A percentile compares a stretch with the other conserved stretches of the same genome.
Conservation (phyloP, 2,329 filamentous ascomycete genomes). For the Aspergillus sp. region DNA sequence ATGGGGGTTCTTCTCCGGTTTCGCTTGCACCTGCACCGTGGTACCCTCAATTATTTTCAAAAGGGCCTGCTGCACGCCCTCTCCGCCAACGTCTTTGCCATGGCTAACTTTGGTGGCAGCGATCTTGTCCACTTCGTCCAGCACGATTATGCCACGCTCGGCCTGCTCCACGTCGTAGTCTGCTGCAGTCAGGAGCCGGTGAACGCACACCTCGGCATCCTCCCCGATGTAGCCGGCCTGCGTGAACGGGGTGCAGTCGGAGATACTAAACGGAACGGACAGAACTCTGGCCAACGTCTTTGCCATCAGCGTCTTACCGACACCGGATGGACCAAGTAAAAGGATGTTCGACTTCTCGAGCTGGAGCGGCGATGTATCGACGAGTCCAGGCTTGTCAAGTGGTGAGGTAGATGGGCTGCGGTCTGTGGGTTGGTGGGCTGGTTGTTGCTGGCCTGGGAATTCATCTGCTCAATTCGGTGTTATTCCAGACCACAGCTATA, state of each 20-base stretch:
- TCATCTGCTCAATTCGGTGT: slow-evolving; percentile 40
- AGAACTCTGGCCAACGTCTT: slow-evolving; percentile 85
- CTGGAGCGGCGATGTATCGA: slow-evolving; percentile 54
- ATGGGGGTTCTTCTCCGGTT: slow-evolving; percentile 42
- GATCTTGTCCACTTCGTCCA: slow-evolving; percentile 97
- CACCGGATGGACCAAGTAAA: slow-evolving; percentile 81
- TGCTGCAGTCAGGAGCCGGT: slow-evolving; percentile 77
- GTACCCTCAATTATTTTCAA: slow-evolving; percentile 95
- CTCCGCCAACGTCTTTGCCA: slow-evolving; percentile 87
- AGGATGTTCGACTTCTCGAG: slow-evolving; percentile 95
- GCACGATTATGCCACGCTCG: slow-evolving; percentile 85
- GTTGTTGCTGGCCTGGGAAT: slow-evolving; percentile 52
- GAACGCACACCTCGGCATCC: slow-evolving; percentile 92
- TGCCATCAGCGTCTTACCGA: slow-evolving; percentile 88
- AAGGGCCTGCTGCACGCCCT: slow-evolving; percentile 92
- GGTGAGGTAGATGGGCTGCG: slow-evolving; percentile 15
- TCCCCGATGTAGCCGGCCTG: slow-evolving; percentile 97
- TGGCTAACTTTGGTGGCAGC: slow-evolving; percentile 78
- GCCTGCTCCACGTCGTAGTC: slow-evolving; percentile 79
- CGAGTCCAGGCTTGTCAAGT: slow-evolving; percentile 32
- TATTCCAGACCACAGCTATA: background rate
- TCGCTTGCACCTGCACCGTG: slow-evolving; percentile 83
- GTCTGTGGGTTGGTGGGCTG: slow-evolving; percentile 32
- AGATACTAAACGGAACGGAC: slow-evolving; percentile 92
- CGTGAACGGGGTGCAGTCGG: slow-evolving; percentile 90